phyloP scores from a whole-genome alignment of 306 rosid genomes.

The Vigna mungo region DNA sequence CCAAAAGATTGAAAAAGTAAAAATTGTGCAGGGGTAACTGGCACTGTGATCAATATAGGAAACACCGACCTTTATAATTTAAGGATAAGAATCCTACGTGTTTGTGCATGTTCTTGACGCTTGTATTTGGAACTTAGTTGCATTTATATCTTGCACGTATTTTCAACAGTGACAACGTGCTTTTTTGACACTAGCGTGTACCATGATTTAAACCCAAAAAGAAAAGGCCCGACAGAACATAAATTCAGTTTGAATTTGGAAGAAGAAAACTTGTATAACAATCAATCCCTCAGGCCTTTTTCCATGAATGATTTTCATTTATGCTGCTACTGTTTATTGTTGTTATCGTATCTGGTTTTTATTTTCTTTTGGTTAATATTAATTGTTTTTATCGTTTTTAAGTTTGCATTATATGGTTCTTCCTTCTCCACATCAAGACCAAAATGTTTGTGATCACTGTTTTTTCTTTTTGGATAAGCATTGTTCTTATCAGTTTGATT shows the following conservation, averaged over 20 bases:
- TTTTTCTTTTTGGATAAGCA: background rate
- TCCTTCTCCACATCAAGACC: background rate
- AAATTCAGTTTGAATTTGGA: slow-evolving; percentile 12
- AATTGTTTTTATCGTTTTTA: slow-evolving; percentile 2
- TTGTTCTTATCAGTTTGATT: background rate
- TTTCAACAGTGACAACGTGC: slow-evolving; percentile 42
- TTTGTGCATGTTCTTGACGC: slow-evolving; percentile 22
- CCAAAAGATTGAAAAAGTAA: background rate
- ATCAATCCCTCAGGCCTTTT: background rate
- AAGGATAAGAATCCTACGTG: slow-evolving; percentile 33
- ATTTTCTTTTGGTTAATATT: background rate
- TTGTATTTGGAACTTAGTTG: slow-evolving; percentile 22
- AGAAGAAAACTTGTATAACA: background rate
- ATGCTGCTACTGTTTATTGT: background rate
- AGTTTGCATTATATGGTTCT: slow-evolving; percentile 1
- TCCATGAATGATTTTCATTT: background rate
- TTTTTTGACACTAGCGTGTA: slow-evolving; percentile 23
- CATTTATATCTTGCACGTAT: slow-evolving; percentile 53
- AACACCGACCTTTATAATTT: background rate
- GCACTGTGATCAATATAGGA: background rate
- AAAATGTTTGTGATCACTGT: slow-evolving; percentile 1
- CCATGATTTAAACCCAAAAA: background rate
- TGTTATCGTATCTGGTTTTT: background rate
- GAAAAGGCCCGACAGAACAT: background rate
- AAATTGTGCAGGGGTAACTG: background rate